phyloP scores from a whole-genome alignment of 1,284 basidiomycete genomes.

The Moniliophthora roreri region DNA sequence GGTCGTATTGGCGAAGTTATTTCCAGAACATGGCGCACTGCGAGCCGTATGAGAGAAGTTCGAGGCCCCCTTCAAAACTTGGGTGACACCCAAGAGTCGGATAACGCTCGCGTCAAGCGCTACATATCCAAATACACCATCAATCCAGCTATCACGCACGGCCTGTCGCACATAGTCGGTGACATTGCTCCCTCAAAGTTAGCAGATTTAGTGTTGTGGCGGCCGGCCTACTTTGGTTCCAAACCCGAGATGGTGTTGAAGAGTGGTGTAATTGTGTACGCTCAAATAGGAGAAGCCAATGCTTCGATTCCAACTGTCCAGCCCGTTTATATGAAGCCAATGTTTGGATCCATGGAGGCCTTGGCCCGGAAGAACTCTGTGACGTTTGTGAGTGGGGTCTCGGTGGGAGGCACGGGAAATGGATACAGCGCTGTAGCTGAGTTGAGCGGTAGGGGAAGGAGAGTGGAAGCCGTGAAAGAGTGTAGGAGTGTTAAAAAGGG shows the following conservation, averaged over 20 bases:
- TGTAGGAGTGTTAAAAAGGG: slow-evolving; percentile 81
- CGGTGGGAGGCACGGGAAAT: slow-evolving; percentile 71
- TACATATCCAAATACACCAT: slow-evolving; percentile 98
- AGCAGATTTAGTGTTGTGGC: slow-evolving; percentile 95
- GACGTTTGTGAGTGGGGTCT: slow-evolving; percentile 81
- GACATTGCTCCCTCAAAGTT: slow-evolving; percentile 82
- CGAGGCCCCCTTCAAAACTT: slow-evolving; percentile 67
- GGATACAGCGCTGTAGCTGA: slow-evolving; percentile 51
- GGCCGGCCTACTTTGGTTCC: slow-evolving; percentile 88
- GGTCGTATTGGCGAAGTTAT: slow-evolving; percentile 96
- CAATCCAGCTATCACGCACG: slow-evolving; percentile 96
- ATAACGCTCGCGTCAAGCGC: slow-evolving; percentile 96
- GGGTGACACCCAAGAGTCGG: slow-evolving; percentile 67
- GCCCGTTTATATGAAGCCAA: slow-evolving; percentile 81
- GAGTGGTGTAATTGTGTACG: slow-evolving; percentile 91
- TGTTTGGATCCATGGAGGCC: slow-evolving; percentile 82
- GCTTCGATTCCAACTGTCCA: slow-evolving; percentile 94
- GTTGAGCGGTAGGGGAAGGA: slow-evolving; percentile 72
- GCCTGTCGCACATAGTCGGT: slow-evolving; percentile 87
- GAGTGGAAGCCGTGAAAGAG: slow-evolving; percentile 71
- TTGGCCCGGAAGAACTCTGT: slow-evolving; percentile 83
- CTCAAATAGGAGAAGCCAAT: slow-evolving; percentile 94
- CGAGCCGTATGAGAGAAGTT: slow-evolving; percentile 88
- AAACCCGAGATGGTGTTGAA: slow-evolving; percentile 94
- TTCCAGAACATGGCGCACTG: slow-evolving; percentile 94